Conservation (phyloP, 176 grass and related monocot genomes). For the Oryza glumipatula region DNA sequence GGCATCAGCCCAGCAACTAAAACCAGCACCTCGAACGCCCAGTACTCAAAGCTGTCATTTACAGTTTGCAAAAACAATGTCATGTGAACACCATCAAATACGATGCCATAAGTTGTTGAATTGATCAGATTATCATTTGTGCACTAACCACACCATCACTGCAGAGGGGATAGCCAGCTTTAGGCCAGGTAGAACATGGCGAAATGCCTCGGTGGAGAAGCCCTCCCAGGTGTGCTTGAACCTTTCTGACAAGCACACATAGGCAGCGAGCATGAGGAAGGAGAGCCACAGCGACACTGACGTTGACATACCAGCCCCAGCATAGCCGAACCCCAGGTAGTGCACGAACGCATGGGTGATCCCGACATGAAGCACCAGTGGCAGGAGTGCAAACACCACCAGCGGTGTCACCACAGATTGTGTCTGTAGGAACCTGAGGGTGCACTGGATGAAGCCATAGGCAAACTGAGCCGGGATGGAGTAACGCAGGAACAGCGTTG, state of each 20-base stretch:
- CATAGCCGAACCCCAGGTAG: conserved; percentile 36
- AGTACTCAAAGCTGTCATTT: conserved; percentile 59
- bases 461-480: conserved; percentile 40
- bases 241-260: conserved; percentile 33
- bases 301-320: conserved; percentile 39
- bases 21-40: conserved; percentile 64
- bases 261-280: conserved; percentile 39
- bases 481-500: conserved; percentile 37
- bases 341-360: conserved; percentile 43
- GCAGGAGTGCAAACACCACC: conserved; percentile 37
- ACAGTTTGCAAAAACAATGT: neutral
- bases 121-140: neutral
- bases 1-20: conserved; percentile 60
- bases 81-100: neutral
- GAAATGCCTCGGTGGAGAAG: conserved; percentile 48
- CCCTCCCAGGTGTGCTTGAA: conserved; percentile 43
- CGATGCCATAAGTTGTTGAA: neutral
- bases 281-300: conserved; percentile 48
- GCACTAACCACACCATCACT: conserved; percentile 61
- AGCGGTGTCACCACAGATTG: conserved; percentile 57
- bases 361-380: conserved; percentile 42
- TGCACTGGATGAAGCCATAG: conserved; percentile 54
- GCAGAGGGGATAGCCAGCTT: conserved; percentile 56
- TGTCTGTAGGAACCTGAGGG: conserved; percentile 57
- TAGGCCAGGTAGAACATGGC: conserved; percentile 43